Conservation (phyloP, 305 asterid species). For the Lippia alba region DNA sequence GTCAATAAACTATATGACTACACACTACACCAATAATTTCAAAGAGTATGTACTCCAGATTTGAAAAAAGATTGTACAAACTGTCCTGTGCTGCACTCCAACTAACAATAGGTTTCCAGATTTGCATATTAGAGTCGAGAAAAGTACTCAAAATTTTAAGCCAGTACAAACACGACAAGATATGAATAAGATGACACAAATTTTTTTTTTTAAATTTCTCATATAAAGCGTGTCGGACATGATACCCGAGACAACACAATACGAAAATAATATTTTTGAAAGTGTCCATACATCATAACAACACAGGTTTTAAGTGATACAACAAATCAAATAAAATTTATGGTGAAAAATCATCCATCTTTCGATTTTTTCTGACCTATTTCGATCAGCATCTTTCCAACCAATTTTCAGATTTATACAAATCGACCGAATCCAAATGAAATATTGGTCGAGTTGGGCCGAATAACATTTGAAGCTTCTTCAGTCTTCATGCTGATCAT, state of each 20-base stretch:
- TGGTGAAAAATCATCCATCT: constrained; percentile 31
- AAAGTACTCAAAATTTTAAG: too few species aligned
- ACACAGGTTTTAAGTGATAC: constrained; percentile 3
- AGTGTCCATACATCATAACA: constrained; percentile 16
- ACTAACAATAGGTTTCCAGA: not conserved
- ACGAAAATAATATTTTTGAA: too few species aligned
- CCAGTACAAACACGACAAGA: too few species aligned
- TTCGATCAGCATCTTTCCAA: constrained; percentile 29
- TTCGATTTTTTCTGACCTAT: constrained; percentile 25
- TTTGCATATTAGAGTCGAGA: not conserved
- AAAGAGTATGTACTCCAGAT: too few species aligned
- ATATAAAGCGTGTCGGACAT: too few species aligned
- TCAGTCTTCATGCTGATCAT: constrained; percentile 79
- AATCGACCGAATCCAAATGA: constrained; percentile 22
- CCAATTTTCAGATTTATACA: constrained; percentile 27
- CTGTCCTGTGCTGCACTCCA: not conserved
- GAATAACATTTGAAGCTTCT: not conserved
- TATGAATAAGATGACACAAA: too few species aligned
- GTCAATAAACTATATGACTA: too few species aligned
- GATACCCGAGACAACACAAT: too few species aligned
- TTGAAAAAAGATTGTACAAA: too few species aligned
- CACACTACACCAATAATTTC: too few species aligned
- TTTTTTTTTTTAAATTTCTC: too few species aligned
- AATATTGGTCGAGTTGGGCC: too few species aligned
- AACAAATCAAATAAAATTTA: constrained; percentile 3